Evolutionary conservation across 768 basidiomycete species (phyloP).

Genomic region (Cantharellus anzutake): DNA sequence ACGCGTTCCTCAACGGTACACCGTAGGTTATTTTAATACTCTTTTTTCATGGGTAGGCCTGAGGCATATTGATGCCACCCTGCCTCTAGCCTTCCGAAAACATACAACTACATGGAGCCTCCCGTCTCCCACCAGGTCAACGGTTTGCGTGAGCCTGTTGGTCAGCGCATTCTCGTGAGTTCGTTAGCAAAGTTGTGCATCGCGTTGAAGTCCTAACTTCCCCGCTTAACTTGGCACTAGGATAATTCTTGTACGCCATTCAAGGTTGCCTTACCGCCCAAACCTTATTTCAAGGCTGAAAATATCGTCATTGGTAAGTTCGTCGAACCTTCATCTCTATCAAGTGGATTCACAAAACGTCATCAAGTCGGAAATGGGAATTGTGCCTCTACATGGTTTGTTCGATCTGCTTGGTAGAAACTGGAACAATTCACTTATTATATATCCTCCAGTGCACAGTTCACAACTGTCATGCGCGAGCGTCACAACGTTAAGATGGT

Average conservation of each 20-base stretch:
- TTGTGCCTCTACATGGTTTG: constrained; percentile 31
- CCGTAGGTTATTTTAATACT: constrained; percentile 10
- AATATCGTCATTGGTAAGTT: not conserved
- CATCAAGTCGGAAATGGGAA: constrained; percentile 17
- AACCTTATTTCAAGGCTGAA: not conserved
- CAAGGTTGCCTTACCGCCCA: not conserved
- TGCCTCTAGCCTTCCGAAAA: constrained; percentile 10
- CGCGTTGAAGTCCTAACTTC: too few species aligned
- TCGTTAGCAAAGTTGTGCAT: too few species aligned
- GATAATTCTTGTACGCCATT: not conserved
- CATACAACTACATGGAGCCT: constrained; percentile 28
- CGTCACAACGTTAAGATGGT: constrained; percentile 32
- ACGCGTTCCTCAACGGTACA: constrained; percentile 30
- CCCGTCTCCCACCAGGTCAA: constrained; percentile 25
- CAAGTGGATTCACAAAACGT: not conserved
- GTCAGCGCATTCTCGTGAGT: constrained; percentile 15
- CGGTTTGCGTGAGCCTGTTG: constrained; percentile 25
- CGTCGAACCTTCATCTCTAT: not conserved
- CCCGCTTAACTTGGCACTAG: too few species aligned
- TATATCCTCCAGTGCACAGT: constrained; percentile 28
- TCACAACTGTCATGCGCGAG: constrained; percentile 42
- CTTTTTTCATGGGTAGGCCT: too few species aligned
- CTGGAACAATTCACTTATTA: too few species aligned
- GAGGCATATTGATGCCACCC: too few species aligned
- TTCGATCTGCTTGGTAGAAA: too few species aligned